Base-by-base conservation (phyloP, 345 rosid genomes). In the Barbarea vulgaris region DNA sequence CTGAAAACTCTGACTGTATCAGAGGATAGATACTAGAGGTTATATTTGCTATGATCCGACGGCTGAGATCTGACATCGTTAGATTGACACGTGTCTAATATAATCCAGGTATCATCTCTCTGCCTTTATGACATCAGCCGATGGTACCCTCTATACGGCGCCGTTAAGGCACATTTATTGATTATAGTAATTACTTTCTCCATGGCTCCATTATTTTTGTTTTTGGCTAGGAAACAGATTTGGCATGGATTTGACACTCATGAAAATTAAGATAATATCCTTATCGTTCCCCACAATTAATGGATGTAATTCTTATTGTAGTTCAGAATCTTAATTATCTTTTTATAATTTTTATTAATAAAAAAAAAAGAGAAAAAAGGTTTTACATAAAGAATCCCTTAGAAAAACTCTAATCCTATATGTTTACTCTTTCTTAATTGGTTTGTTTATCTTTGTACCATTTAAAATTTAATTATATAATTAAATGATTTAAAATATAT, bases 71-170 rank as follows among this genome's bases (percentile, higher is more conserved):
- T 51, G 55, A 68, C 27, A 7, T 4, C 34, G 48, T 51, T 19
- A 50, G 54, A 56, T 25, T 21, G 19, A 57, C 51, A 56, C 66
- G 51, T 55, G 72, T 74, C 58, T 10, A 58, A 48, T 33, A 10
- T 48, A 46, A 50, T 75, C 54, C 60, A 58, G 73, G 79, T 75
- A 67, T 67, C 61, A 75, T 28, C 41, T 21, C 74, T 76, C 79
- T 60, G 74, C 63, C 47, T 30, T 55, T 62, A 68, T 76, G 79
- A 68, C 74, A 52, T 76, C 74, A 76, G 69, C 64, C 69, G 79
- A 76, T 76, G 79, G 69, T 51, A 60, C 79, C 61, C 30, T 76
- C 41, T 9, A 76, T 76, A 68, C 69, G 79, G 74, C 79, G 69
- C 79, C 79, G 69, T 60, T 41, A 69, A 37, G 15, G 28, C 36